phyloP scores from a whole-genome alignment of 164 flowering plant species.

The Aristolochia californica region DNA sequence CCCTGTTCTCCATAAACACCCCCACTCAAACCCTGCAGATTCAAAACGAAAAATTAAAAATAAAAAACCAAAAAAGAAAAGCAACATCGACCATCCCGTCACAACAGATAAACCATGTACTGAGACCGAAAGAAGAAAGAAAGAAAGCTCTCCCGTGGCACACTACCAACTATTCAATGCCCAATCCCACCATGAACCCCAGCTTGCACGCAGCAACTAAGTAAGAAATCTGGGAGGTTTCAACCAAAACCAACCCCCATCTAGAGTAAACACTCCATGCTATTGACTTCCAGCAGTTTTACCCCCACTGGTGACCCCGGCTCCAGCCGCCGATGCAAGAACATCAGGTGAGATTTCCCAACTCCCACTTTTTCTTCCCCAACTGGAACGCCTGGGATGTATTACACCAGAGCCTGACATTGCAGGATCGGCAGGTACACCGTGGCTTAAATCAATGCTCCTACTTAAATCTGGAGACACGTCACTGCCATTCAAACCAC shows the following conservation, averaged over 20 bases:
- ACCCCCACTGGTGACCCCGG: constrained; percentile 33
- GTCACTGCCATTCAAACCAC: constrained; percentile 25
- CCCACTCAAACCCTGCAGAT: not conserved
- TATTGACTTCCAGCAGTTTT: not conserved
- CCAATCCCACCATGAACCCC: not conserved
- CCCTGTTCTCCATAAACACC: not conserved
- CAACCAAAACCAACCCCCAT: constrained; percentile 1
- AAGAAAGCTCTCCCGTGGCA: not conserved
- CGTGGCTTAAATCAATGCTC: constrained; percentile 23
- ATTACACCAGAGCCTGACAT: constrained; percentile 40
- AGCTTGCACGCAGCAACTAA: too few species aligned
- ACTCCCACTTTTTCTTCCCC: constrained; percentile 90
- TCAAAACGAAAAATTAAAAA: not conserved
- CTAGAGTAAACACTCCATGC: not conserved
- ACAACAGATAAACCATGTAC: not conserved
- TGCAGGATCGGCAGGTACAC: constrained; percentile 33
- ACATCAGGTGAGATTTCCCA: constrained; percentile 95
- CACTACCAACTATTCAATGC: not conserved
- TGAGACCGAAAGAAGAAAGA: too few species aligned
- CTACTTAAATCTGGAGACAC: constrained; percentile 34
- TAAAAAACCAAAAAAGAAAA: not conserved
- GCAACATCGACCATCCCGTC: not conserved
- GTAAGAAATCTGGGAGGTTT: too few species aligned
- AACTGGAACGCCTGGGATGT: constrained; percentile 72
- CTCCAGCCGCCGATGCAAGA: constrained; percentile 65